Base-by-base conservation (phyloP, 2,329 filamentous ascomycete species). In the Botryotinia calthae region DNA sequence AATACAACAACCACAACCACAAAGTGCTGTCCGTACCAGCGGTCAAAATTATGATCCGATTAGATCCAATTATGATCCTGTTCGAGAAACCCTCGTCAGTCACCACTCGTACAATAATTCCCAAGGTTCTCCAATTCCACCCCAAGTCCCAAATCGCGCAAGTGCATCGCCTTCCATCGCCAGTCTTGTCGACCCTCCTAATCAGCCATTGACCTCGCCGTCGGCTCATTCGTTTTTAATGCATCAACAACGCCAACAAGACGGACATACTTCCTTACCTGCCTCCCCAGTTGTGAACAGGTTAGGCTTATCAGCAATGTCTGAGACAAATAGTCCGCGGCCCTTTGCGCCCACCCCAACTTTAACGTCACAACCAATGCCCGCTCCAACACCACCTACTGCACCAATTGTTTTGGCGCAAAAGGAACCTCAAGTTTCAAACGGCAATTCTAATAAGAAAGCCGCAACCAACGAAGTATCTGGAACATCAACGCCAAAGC, bases 11-110 rank as follows among this genome's bases (percentile, higher is more conserved):
- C 10, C 34, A 16, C 73, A 87, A 87, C 10, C 34, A 28, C 73
- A 87, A 87, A 76, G 83, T 82, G n/a, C 84, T 20, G 83, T 84
- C 67, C 84, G 91, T 67, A 90, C 91, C 22, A 92, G 92, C 79
- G 91, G 94, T 61, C 93, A 94, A 79, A 93, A 92, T 78, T 98
- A 96, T 83, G 95, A 98, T 81, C 95, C 95, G 0, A 94, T 97
- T 76, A 89, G 95, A 64, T 88, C 91, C n/a, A 90, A 87, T 76
- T 91, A 90, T 76, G 89, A 91, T 76, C 88, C 88, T 1, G 85
- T 90, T 66, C 84, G 88, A 59, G 89, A 88, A 79, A 92, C 88
- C 4, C 88, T 91, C 78, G 81, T 77, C 79, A 82, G 70, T 76
- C 81, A 75, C 77, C 82, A 61, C 78, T 81, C 79, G 74, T 84